Conservation (phyloP, 495 filamentous ascomycete species). For the Aspergillus incahuasiensis region DNA sequence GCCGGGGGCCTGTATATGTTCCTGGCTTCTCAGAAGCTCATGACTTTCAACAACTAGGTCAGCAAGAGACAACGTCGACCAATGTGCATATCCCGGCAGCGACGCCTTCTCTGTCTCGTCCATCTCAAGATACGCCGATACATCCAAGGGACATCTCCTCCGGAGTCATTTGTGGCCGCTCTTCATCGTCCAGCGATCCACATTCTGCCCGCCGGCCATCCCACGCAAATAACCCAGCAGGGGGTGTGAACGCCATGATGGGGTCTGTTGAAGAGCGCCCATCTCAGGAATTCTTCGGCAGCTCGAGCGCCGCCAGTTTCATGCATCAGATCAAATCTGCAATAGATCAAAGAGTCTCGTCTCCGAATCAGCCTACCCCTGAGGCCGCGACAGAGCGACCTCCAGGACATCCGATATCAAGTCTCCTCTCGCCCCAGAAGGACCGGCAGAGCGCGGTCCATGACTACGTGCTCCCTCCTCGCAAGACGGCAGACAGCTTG, state of each 20-base stretch:
- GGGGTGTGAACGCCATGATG: constrained; percentile 40
- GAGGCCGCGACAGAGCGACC: constrained; percentile 14
- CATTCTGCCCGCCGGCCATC: background rate
- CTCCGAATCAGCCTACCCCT: constrained; percentile 18
- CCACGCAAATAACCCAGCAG: background rate
- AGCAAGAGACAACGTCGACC: too few relatives aligned
- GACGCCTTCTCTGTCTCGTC: background rate
- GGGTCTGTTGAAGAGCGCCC: constrained; percentile 31
- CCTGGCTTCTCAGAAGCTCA: background rate
- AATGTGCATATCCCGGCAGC: too few relatives aligned
- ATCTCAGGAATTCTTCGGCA: constrained; percentile 34
- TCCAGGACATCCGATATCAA: too few relatives aligned
- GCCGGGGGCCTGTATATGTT: background rate
- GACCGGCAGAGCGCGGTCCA: constrained; percentile 9
- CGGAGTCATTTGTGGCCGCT: background rate
- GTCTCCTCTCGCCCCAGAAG: constrained; percentile 13
- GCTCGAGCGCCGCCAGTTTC: constrained; percentile 35
- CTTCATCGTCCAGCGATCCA: background rate
- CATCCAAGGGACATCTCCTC: background rate
- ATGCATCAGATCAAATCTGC: constrained; percentile 37
- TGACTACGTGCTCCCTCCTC: constrained; percentile 35
- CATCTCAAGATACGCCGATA: background rate
- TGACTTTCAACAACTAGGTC: background rate
- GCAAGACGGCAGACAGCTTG: constrained; percentile 36
- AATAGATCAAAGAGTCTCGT: constrained; percentile 28